Evolutionary conservation across 331 rosid genomes (phyloP), one percentile per base, ranked within the genome.

Genomic region (Quercus tomentella): DNA sequence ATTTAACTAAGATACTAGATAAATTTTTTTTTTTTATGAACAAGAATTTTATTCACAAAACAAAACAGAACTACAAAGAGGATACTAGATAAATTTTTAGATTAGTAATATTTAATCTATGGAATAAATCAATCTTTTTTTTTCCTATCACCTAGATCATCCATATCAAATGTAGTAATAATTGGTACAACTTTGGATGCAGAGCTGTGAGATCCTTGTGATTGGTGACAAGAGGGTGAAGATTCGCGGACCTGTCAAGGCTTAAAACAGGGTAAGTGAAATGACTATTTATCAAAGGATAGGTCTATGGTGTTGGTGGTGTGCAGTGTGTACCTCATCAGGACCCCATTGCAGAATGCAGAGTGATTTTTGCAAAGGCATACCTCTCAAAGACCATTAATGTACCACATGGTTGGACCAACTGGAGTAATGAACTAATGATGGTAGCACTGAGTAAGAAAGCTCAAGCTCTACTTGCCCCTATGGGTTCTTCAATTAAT

Each of bases 141-240:
- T 37, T 37, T 37, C 45, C 11, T 37, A 37, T 8, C 45, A 8
- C 45, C 45, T 37, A 37, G 45, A 37, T 37, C 12, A 37, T 37
- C 12, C 12, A 37, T 37, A 37, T 37, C 12, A 37, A 8, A 37
- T 37, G 45, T 8, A 0, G 45, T 8, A 37, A 37, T 37, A 37
- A 37, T 37, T 37, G 45, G 45, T 37, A 8, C 12, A 8, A 37
- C 3, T 37, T 37, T 73, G 43, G 9, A 25, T 58, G 87, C 86
- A 95, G 97, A 21, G 69, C 17, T 88, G 92, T 73, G 99, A 96
- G 85, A 90, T 96, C 28, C 93, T 96, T 86, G 99, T 93, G 80
- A 72, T 91, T 23, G 86, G 79, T 65, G 97, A 93, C 85, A 89
- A 88, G 73, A 90, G 98, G 78, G 25, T 89, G 73, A 18, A 4